phyloP scores from a whole-genome alignment of 169 alveolate genomes.

The Theileria parva region DNA sequence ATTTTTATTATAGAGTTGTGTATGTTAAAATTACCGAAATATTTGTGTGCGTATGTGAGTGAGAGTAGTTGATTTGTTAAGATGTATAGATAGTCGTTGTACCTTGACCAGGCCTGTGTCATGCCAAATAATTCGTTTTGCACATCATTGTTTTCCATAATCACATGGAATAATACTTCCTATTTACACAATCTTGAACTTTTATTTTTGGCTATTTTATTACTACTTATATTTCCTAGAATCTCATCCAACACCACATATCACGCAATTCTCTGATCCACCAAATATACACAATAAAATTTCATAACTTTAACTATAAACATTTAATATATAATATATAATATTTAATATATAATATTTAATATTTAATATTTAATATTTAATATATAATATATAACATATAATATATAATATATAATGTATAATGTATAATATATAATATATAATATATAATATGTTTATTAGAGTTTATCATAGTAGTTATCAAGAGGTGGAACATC shows the following conservation, averaged over 20 bases:
- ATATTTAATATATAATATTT: no score
- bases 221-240: neutral
- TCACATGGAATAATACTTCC: neutral
- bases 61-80: constrained; percentile 57
- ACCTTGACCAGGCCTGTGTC: constrained; percentile 63
- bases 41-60: constrained; percentile 49
- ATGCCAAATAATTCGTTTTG: constrained; percentile 37
- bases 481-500: constrained; percentile 96
- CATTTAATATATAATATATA: no score
- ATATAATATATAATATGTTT: no score
- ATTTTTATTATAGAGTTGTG: neutral
- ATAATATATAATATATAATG: no score
- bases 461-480: constrained; percentile 94
- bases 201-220: neutral
- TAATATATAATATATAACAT: no score
- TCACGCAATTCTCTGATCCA: neutral
- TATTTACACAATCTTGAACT: neutral
- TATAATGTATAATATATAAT: no score
- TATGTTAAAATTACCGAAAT: constrained; percentile 32
- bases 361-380: no score
- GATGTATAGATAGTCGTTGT: constrained; percentile 58
- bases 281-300: neutral
- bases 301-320: no score
- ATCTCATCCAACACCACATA: neutral
- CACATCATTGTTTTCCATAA: neutral